Evolutionary conservation across 768 basidiomycete genomes (phyloP).

Genomic region (Candolleomyces aberdarensis): DNA sequence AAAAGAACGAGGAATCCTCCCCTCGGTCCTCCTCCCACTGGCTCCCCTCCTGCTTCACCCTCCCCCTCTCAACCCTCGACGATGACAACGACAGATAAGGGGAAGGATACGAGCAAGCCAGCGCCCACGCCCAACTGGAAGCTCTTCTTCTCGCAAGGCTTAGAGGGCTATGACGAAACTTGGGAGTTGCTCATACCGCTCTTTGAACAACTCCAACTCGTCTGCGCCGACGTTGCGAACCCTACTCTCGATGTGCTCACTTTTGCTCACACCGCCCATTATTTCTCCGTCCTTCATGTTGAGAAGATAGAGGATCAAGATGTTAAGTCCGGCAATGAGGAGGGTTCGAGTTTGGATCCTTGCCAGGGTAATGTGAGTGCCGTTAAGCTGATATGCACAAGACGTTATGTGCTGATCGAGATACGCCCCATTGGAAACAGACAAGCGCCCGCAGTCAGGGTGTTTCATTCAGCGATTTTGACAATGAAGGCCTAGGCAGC

Average conservation of each 20-base stretch:
- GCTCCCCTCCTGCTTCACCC: not conserved
- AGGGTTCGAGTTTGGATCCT: not conserved
- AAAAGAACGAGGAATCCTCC: not conserved
- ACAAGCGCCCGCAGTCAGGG: too few relatives aligned
- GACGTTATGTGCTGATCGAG: too few relatives aligned
- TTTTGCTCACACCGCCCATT: slow-evolving; percentile 34
- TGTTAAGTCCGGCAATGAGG: not conserved
- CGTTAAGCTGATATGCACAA: not conserved
- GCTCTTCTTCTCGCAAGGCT: slow-evolving; percentile 25
- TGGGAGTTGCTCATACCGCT: slow-evolving; percentile 30
- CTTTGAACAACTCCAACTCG: slow-evolving; percentile 40
- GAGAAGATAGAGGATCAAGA: not conserved
- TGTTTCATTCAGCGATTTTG: too few relatives aligned
- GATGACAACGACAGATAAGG: not conserved
- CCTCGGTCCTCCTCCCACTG: not conserved
- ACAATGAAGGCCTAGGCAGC: too few relatives aligned
- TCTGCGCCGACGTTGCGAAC: slow-evolving; percentile 37
- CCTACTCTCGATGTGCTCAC: slow-evolving; percentile 37
- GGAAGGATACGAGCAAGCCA: not conserved
- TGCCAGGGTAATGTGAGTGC: not conserved
- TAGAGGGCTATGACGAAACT: slow-evolving; percentile 36
- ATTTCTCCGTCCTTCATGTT: slow-evolving; percentile 39
- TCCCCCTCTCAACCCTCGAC: not conserved
- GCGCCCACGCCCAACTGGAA: not conserved
- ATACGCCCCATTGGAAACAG: too few relatives aligned